These are phyloP conservation scores for Lindgomyces ingoldianus DNA, from an alignment of 495 filamentous ascomycete genomes.

Conservation along the genomic window DNA sequence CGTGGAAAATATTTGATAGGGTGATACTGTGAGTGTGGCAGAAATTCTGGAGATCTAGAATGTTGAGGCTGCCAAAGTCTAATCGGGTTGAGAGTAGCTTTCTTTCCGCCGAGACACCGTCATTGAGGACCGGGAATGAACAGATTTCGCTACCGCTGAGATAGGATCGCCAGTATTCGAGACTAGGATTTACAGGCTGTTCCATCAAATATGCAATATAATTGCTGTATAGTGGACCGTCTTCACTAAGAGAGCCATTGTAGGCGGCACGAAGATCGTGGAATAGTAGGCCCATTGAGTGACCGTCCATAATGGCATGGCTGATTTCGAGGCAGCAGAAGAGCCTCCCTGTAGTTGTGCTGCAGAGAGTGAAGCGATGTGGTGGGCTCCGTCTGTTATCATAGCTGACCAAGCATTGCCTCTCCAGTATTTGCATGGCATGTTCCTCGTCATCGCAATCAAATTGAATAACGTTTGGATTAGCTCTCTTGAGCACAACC, in stretches of 20 bases:
- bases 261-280: constrained; percentile 30
- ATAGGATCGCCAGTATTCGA: constrained; percentile 54
- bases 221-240: constrained; percentile 33
- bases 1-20: constrained; percentile 31
- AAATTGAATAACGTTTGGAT: constrained; percentile 15
- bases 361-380: constrained; percentile 34
- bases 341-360: constrained; percentile 12
- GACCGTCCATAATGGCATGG: constrained; percentile 38
- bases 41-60: constrained; percentile 26
- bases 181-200: constrained; percentile 46
- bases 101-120: constrained; percentile 8
- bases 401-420: constrained; percentile 22
- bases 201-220: constrained; percentile 38
- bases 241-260: not conserved
- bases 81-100: constrained; percentile 19
- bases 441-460: constrained; percentile 21
- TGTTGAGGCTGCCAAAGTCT: constrained; percentile 25
- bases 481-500: constrained; percentile 49
- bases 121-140: constrained; percentile 30
- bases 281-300: constrained; percentile 31
- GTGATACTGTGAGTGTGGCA: constrained; percentile 27
- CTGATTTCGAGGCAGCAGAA: constrained; percentile 36
- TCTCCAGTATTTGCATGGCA: constrained; percentile 9
- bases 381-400: constrained; percentile 30
- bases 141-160: constrained; percentile 25